Evolutionary conservation across 495 filamentous ascomycete species (phyloP), one percentile per base, ranked within the genome.

Genomic region (Penicillium waksmanii): DNA sequence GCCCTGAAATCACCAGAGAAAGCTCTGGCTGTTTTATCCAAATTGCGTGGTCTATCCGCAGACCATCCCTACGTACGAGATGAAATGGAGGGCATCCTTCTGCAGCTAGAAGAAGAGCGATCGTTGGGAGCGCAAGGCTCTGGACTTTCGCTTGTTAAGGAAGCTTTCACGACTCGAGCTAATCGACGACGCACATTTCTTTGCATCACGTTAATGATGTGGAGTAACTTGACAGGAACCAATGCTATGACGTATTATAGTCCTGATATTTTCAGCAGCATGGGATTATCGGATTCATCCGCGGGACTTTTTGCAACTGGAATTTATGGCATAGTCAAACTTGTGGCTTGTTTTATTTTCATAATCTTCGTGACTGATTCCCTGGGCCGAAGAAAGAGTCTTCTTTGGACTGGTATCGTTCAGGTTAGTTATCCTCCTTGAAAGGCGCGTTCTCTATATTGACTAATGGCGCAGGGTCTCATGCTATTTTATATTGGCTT

Each of bases 241-340:
- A 38, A 38, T 11, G 36, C 36, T 13, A 38, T 38, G 36, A 38
- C 36, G 11, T 38, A 38, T n/a, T 38, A 38, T 38, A 38, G 36
- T 38, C 36, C 36, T 38, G 36, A 38, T 38, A 38, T 38, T n/a
- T 38, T 38, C 36, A 38, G 36, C 36, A 38, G 36, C 36, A 38
- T 38, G 36, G 36, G 36, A 11, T n/a, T 38, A 13, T 38, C 36
- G 15, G 36, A 4, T 3, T 38, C 36, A 5, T 12, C 11, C 12
- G 11, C 36, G 10, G 36, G 36, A 12, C 36, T 38, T 12, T 38
- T 38, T n/a, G 36, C 36, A 2, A 38, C 36, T 13, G 36, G 36
- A 13, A 38, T 38, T 38, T 38, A 38, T 5, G 36, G 36, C 15
- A 38, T 38, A 38, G 36, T 38, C 12, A 38, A 38, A 38, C 8